A percentile compares a stretch with the other conserved stretches of the same genome.
phyloP scores from a whole-genome alignment of 495 filamentous ascomycete species.

The Bombardia bombarda region DNA sequence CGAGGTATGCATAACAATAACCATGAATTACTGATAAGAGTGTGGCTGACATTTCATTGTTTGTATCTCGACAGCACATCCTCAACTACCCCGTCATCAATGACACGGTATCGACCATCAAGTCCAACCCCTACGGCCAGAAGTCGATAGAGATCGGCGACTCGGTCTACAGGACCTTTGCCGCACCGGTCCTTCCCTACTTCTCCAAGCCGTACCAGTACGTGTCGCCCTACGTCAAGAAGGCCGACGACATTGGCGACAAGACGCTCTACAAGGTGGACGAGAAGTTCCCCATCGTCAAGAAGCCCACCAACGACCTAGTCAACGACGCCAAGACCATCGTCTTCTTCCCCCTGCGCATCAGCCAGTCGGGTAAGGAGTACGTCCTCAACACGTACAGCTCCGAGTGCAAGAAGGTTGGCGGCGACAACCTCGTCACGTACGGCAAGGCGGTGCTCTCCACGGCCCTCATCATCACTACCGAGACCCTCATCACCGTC shows the following conservation, averaged over 20 bases:
- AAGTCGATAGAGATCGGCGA: conserved; percentile 68
- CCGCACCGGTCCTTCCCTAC: conserved; percentile 70
- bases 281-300: conserved; percentile 72
- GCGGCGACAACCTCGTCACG: conserved; percentile 58
- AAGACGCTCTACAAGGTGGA: conserved; percentile 68
- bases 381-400: conserved; percentile 68
- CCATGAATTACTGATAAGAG: not conserved
- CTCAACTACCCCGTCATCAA: conserved; percentile 76
- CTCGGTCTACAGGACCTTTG: conserved; percentile 52
- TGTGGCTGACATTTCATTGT: conserved; percentile 4
- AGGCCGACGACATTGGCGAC: conserved; percentile 75
- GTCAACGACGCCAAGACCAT: conserved; percentile 54
- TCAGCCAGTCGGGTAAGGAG: conserved; percentile 61
- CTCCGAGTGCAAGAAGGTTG: conserved; percentile 69
- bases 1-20: conserved; percentile 12
- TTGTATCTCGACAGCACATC: conserved; percentile 55
- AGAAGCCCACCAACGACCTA: conserved; percentile 76
- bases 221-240: conserved; percentile 73
- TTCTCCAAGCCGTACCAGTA: conserved; percentile 67
- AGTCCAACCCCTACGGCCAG: conserved; percentile 69
- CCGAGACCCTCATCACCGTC: conserved; percentile 55
- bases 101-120: conserved; percentile 70
- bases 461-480: conserved; percentile 62
- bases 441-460: conserved; percentile 67
- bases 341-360: conserved; percentile 57